Conservation (phyloP, 2,329 filamentous ascomycete species). For the Macrophomina tecta region DNA sequence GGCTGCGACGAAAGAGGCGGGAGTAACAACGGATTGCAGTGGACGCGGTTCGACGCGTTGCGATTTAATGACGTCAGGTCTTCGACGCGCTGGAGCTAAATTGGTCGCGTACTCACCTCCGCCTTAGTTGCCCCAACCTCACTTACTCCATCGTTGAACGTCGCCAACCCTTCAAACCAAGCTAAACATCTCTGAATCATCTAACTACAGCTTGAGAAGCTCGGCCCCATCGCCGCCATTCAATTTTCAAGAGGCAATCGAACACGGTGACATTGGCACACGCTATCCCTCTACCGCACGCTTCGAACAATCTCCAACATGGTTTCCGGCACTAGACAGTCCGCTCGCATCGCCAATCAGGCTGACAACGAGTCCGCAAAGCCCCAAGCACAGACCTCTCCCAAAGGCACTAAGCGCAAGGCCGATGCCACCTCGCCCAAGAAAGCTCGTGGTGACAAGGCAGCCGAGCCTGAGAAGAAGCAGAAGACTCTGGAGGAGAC, state of each 20-base stretch:
- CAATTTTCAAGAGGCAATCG: not conserved
- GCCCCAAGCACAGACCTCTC: slow-evolving; percentile 34
- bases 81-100: slow-evolving; percentile 20
- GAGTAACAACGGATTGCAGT: too few relatives aligned
- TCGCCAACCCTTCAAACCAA: not conserved
- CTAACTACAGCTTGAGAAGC: slow-evolving; percentile 12
- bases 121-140: slow-evolving; percentile 7
- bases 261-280: not conserved
- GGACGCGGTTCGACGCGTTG: slow-evolving; percentile 14
- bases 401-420: slow-evolving; percentile 49
- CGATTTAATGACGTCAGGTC: slow-evolving; percentile 25
- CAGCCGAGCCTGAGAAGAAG: slow-evolving; percentile 45
- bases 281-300: not conserved
- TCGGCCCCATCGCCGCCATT: not conserved
- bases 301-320: not conserved
- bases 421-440: slow-evolving; percentile 43
- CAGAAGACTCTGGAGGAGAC: slow-evolving; percentile 63
- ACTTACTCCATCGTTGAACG: not conserved
- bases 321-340: slow-evolving; percentile 13
- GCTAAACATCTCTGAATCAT: not conserved
- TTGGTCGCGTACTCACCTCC: slow-evolving; percentile 21
- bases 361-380: not conserved
- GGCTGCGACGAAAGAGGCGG: not conserved
- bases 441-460: slow-evolving; percentile 51
- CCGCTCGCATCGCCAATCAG: slow-evolving; percentile 13